Percentiles rank a stretch among this genome's conserved stretches.
Evolutionary conservation across 2,329 filamentous ascomycete species (phyloP).

Genomic region (Byssothecium circinans): DNA sequence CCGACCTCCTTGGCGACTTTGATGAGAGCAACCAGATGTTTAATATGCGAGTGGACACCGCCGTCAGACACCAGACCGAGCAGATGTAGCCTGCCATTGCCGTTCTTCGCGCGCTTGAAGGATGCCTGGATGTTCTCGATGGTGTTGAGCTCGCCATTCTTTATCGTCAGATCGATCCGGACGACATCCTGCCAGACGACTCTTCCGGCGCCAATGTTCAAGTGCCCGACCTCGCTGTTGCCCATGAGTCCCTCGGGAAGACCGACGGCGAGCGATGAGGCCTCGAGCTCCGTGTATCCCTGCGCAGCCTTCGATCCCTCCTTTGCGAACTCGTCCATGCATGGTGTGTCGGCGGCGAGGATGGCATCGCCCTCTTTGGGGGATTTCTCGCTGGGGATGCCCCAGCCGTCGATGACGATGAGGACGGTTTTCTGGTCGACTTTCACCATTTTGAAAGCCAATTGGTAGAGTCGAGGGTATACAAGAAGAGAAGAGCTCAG

Average conservation of each 20-base stretch:
- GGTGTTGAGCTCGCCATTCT: conserved; percentile 76
- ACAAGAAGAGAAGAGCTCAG: conserved; percentile 1
- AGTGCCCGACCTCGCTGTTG: conserved; percentile 96
- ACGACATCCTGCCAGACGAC: conserved; percentile 97
- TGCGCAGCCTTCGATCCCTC: conserved; percentile 70
- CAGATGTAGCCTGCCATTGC: conserved; percentile 89
- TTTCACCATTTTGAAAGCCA: conserved; percentile 58
- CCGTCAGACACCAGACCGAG: conserved; percentile 92
- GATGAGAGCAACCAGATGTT: conserved; percentile 84
- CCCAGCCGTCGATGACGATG: conserved; percentile 99
- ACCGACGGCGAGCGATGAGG: conserved; percentile 92
- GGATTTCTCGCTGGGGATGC: conserved; percentile 77
- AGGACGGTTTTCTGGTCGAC: conserved; percentile 71
- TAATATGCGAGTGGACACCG: conserved; percentile 95
- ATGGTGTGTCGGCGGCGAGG: conserved; percentile 85
- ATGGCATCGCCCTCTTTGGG: conserved; percentile 93
- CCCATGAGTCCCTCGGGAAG: conserved; percentile 97
- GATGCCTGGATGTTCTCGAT: conserved; percentile 76
- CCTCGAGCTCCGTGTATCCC: conserved; percentile 90
- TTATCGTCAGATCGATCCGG: conserved; percentile 90
- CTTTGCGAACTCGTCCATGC: conserved; percentile 83
- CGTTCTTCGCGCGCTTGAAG: conserved; percentile 78
- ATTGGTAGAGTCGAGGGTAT: conserved; percentile 12
- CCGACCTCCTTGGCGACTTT: conserved; percentile 85
- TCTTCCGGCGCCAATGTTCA: conserved; percentile 96